Conservation (phyloP, 2,329 filamentous ascomycete species). For the Diaporthe australafricana region DNA sequence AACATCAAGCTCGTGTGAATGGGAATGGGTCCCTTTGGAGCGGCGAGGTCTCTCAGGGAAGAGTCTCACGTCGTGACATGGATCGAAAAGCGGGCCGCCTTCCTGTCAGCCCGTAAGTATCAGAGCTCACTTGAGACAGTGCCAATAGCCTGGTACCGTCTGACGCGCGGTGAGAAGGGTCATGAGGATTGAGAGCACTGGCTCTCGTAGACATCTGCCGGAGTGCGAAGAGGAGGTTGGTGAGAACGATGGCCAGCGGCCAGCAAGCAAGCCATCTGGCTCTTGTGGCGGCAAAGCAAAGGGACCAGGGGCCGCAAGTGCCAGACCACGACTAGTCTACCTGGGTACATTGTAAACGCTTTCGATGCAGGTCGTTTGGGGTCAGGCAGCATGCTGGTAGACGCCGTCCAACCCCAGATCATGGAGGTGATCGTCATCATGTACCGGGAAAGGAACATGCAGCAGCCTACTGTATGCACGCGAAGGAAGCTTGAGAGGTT, state of each 20-base stretch:
- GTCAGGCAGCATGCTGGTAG: conserved; percentile 20
- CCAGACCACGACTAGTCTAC: not conserved
- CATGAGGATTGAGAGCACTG: conserved; percentile 16
- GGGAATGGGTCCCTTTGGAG: conserved; percentile 7
- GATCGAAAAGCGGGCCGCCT: conserved; percentile 29
- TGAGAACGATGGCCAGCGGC: not conserved
- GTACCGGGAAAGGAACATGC: conserved; percentile 21
- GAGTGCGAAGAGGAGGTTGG: not conserved
- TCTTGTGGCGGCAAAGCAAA: conserved; percentile 14
- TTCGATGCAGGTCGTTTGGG: conserved; percentile 13
- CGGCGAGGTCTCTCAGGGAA: conserved; percentile 21
- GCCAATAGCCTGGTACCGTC: conserved; percentile 31
- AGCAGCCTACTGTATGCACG: conserved; percentile 19
- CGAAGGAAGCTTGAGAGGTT: conserved; percentile 27
- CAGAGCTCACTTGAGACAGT: conserved; percentile 36
- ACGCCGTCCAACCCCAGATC: conserved; percentile 19
- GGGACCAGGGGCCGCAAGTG: not conserved
- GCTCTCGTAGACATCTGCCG: conserved; percentile 1
- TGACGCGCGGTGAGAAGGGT: conserved; percentile 17
- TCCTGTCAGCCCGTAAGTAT: conserved; percentile 32
- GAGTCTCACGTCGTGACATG: conserved; percentile 32
- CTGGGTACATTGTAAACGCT: conserved; percentile 5
- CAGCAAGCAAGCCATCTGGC: conserved; percentile 11
- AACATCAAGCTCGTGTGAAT: not conserved
- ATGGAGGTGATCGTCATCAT: conserved; percentile 15